Percentiles rank a stretch among this genome's conserved stretches.
phyloP scores from a whole-genome alignment of 768 basidiomycete species.

The Auricularia sp. region DNA sequence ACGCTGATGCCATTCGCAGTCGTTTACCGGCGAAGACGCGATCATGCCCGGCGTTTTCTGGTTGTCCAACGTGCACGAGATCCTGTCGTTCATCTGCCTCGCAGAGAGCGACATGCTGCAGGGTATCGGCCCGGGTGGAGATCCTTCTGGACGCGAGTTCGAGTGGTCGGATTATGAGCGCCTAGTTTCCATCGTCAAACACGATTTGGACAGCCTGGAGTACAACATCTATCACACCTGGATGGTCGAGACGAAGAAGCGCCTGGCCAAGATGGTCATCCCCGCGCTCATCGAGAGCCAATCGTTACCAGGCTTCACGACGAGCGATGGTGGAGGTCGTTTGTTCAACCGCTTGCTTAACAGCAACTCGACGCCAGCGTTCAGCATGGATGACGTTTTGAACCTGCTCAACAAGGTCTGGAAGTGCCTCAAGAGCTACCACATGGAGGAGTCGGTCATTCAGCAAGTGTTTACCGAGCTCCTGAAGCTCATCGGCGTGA shows the following conservation, averaged over 20 bases:
- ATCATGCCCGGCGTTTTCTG: slow-evolving; percentile 97
- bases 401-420: slow-evolving; percentile 95
- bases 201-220: slow-evolving; percentile 95
- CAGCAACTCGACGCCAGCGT: slow-evolving; percentile 80
- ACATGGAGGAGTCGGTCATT: slow-evolving; percentile 94
- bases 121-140: slow-evolving; percentile 93
- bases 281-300: slow-evolving; percentile 98
- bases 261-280: slow-evolving; percentile 92
- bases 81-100: slow-evolving; percentile 96
- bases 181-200: slow-evolving; percentile 94
- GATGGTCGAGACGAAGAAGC: slow-evolving; percentile 98
- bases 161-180: slow-evolving; percentile 97
- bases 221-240: slow-evolving; percentile 99
- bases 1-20: slow-evolving; percentile 33
- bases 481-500: slow-evolving; percentile 89
- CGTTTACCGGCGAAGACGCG: slow-evolving; percentile 87
- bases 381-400: slow-evolving; percentile 95
- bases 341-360: slow-evolving; percentile 89
- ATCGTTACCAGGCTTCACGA: slow-evolving; percentile 94
- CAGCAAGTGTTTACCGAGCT: slow-evolving; percentile 94
- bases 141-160: slow-evolving; percentile 82
- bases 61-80: slow-evolving; percentile 99
- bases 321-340: slow-evolving; percentile 85
- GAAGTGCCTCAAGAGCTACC: slow-evolving; percentile 97
- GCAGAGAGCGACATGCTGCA: slow-evolving; percentile 99